A percentile compares a stretch with the other conserved stretches of the same genome.
These are phyloP conservation scores for Symbiotaphrina buchneri DNA, from an alignment of 495 filamentous ascomycete genomes.

Conservation along the genomic window DNA sequence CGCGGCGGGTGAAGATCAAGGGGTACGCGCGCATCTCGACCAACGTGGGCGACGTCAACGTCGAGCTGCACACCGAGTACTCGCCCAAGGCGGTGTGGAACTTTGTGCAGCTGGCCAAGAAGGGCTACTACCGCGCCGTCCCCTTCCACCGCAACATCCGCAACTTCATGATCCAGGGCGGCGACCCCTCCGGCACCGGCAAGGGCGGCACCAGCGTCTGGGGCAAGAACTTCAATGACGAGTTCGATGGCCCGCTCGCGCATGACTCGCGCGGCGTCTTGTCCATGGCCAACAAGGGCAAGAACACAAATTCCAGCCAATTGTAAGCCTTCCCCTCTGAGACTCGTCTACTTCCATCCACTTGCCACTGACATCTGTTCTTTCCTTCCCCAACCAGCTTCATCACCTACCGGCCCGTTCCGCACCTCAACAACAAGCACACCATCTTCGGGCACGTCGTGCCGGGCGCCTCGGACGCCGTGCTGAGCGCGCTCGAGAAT, in stretches of 20 bases:
- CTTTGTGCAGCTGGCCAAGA: constrained; percentile 71
- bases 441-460: constrained; percentile 86
- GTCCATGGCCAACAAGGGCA: constrained; percentile 96
- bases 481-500: constrained; percentile 49
- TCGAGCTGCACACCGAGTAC: constrained; percentile 79
- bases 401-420: constrained; percentile 61
- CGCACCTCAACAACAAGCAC: constrained; percentile 82
- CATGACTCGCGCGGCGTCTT: constrained; percentile 63
- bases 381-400: constrained; percentile 20
- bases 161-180: constrained; percentile 97
- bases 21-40: constrained; percentile 84
- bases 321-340: constrained; percentile 32
- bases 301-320: constrained; percentile 86
- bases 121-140: constrained; percentile 69
- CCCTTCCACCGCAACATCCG: constrained; percentile 80
- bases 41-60: constrained; percentile 55
- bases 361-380: constrained; percentile 1
- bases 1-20: constrained; percentile 64
- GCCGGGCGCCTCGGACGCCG: constrained; percentile 43
- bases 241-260: constrained; percentile 68
- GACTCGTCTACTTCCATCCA: not conserved
- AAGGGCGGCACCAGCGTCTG: constrained; percentile 72
- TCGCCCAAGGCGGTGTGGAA: constrained; percentile 93
- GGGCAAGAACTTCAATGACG: constrained; percentile 81
- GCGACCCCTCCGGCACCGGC: constrained; percentile 81